phyloP scores from a whole-genome alignment of 2,329 filamentous ascomycete genomes.

The Xenoacremonium recifei region DNA sequence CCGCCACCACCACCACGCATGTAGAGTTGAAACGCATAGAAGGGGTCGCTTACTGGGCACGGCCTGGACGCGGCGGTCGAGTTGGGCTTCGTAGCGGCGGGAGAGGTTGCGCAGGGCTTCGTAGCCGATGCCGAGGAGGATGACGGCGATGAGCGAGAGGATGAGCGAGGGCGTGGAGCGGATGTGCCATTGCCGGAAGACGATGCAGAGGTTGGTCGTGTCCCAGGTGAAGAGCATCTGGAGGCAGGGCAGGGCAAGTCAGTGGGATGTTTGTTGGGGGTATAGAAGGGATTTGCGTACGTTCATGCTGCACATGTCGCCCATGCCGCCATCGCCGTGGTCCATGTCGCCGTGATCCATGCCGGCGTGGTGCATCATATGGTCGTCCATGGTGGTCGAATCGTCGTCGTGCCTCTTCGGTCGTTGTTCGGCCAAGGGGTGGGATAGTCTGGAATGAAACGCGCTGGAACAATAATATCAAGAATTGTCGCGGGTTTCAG shows the following conservation, averaged over 20 bases:
- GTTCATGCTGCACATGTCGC: constrained; percentile 83
- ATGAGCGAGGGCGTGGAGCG: constrained; percentile 71
- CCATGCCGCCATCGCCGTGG: constrained; percentile 60
- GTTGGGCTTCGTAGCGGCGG: constrained; percentile 69
- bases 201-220: constrained; percentile 89
- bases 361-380: constrained; percentile 41
- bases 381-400: constrained; percentile 41
- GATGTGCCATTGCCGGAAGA: constrained; percentile 91
- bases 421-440: too few relatives aligned
- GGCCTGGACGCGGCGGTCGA: constrained; percentile 46
- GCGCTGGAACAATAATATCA: too few relatives aligned
- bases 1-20: too few relatives aligned
- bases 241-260: constrained; percentile 7
- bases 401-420: too few relatives aligned
- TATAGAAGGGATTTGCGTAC: constrained; percentile 49
- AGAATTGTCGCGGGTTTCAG: too few relatives aligned
- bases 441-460: too few relatives aligned
- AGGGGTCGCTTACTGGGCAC: constrained; percentile 52
- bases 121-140: constrained; percentile 86
- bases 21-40: too few relatives aligned
- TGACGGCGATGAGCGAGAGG: constrained; percentile 77
- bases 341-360: constrained; percentile 50
- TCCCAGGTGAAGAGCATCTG: constrained; percentile 99
- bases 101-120: constrained; percentile 79
- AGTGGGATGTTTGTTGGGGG: constrained; percentile 9